These are phyloP conservation scores for Chondrostereum purpureum DNA, from an alignment of 1,284 basidiomycete genomes.

Conservation along the genomic window DNA sequence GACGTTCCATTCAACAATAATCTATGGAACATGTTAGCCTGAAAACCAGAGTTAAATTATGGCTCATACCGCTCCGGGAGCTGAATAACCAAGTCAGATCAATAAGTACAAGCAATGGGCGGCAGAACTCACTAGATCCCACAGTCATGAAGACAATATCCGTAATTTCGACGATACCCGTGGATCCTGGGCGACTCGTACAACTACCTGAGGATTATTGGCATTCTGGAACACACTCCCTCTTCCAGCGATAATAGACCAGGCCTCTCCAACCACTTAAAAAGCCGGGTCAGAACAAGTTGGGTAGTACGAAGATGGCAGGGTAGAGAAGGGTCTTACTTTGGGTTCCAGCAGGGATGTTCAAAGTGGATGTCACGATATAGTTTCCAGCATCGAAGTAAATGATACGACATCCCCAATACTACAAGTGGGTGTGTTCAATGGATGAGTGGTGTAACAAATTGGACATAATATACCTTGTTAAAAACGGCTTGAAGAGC, in stretches of 20 bases:
- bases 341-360: slow-evolving; percentile 51
- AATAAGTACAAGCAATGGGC: slow-evolving; percentile 8
- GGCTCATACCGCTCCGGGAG: slow-evolving; percentile 36
- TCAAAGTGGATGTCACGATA: slow-evolving; percentile 51
- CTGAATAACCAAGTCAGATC: slow-evolving; percentile 19
- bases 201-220: slow-evolving; percentile 39
- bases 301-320: no score
- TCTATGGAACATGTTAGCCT: no score
- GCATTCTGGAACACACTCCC: slow-evolving; percentile 44
- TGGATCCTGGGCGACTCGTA: slow-evolving; percentile 36
- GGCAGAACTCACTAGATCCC: slow-evolving; percentile 38
- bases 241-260: slow-evolving; percentile 52
- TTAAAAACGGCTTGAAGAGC: slow-evolving; percentile 49
- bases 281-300: no score
- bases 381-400: slow-evolving; percentile 59
- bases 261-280: slow-evolving; percentile 55
- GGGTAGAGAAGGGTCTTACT: no score
- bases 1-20: slow-evolving; percentile 55
- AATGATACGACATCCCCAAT: slow-evolving; percentile 51
- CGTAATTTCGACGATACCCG: slow-evolving; percentile 37
- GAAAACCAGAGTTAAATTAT: not conserved
- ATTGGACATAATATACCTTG: no score
- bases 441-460: not conserved
- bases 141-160: slow-evolving; percentile 39
- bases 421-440: slow-evolving; percentile 25